Evolutionary conservation across 257 asterid genomes (phyloP).

Genomic region (Nicotiana attenuata): DNA sequence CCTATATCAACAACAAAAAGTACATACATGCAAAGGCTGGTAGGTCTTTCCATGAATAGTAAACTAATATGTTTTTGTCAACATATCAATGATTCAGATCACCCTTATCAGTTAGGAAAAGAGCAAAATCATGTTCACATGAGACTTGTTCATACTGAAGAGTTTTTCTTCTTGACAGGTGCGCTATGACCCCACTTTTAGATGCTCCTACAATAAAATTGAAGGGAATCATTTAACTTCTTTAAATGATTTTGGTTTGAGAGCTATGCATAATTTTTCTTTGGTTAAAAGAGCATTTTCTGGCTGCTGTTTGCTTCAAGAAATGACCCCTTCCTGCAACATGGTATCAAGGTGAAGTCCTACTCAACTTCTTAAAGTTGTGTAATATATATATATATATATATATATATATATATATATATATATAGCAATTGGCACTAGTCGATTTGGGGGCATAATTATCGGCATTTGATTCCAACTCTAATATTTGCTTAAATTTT

Average conservation of each 20-base stretch:
- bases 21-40: neutral
- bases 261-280: neutral
- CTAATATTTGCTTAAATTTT: too few species aligned
- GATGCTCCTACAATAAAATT: neutral
- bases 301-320: neutral
- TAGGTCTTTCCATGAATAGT: neutral
- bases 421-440: too few species aligned
- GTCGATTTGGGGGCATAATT: too few species aligned
- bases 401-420: too few species aligned
- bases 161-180: neutral
- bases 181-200: neutral
- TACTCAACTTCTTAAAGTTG: neutral
- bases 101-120: neutral
- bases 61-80: neutral
- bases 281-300: neutral
- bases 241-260: neutral
- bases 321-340: neutral
- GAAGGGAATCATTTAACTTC: neutral
- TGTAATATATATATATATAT: too few species aligned
- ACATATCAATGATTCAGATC: neutral
- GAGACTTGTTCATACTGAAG: constrained; percentile 12
- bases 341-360: neutral
- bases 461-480: too few species aligned
- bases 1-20: neutral
- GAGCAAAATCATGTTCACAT: neutral